Conservation (phyloP, 106 monocot genomes). For the Narthecium ossifragum region DNA sequence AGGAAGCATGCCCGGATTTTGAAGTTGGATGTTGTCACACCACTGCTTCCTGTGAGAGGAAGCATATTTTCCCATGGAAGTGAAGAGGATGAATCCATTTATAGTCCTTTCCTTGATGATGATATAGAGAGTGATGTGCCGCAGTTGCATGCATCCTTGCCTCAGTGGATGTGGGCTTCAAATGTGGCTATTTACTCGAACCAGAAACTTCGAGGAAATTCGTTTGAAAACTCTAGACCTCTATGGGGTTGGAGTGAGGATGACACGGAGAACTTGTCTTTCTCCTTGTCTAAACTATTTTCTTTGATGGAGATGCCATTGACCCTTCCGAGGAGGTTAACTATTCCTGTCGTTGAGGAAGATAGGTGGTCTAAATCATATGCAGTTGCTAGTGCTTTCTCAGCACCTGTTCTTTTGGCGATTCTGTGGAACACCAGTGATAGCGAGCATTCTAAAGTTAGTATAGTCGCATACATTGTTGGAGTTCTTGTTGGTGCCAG, state of each 20-base stretch:
- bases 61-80: slow-evolving; percentile 48
- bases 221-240: slow-evolving; percentile 28
- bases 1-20: slow-evolving; percentile 66
- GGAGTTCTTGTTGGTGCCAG: slow-evolving; percentile 37
- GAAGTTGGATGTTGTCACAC: slow-evolving; percentile 71
- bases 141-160: slow-evolving; percentile 39
- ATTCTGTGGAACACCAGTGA: slow-evolving; percentile 44
- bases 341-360: slow-evolving; percentile 86
- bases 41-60: slow-evolving; percentile 79
- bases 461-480: slow-evolving; percentile 24
- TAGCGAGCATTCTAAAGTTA: slow-evolving; percentile 11
- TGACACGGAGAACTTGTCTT: slow-evolving; percentile 14
- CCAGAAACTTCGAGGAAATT: slow-evolving; percentile 16
- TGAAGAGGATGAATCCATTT: slow-evolving; percentile 72
- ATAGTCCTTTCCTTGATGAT: slow-evolving; percentile 55
- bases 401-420: slow-evolving; percentile 73
- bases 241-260: slow-evolving; percentile 70
- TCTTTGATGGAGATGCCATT: slow-evolving; percentile 65
- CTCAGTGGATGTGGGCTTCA: slow-evolving; percentile 98
- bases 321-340: slow-evolving; percentile 69
- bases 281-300: slow-evolving; percentile 42
- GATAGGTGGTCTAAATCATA: slow-evolving; percentile 88
- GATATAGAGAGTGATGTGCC: slow-evolving; percentile 37
- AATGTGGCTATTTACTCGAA: slow-evolving; percentile 90
- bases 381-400: slow-evolving; percentile 52